These are phyloP conservation scores for Erysimum cheiri DNA, from an alignment of 441 rosid genomes.

Conservation along the genomic window DNA sequence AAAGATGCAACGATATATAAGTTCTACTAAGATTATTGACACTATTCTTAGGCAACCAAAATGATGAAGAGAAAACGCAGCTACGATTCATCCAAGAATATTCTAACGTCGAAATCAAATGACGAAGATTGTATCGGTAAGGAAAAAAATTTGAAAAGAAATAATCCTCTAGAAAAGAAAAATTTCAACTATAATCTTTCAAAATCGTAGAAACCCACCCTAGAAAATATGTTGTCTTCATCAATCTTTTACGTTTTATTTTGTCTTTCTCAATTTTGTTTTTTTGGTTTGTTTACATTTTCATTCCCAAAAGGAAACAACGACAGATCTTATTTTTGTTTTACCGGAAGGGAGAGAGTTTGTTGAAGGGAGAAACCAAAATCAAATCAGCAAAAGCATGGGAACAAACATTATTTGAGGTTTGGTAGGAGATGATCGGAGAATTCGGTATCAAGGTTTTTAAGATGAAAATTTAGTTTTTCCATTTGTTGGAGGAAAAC, in stretches of 20 bases:
- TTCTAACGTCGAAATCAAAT: not conserved
- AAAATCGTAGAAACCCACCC: not conserved
- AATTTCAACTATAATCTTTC: not conserved
- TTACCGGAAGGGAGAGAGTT: not conserved
- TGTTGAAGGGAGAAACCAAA: not conserved
- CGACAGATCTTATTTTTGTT: too few relatives aligned
- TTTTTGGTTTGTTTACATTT: too few relatives aligned
- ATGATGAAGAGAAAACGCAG: too few relatives aligned
- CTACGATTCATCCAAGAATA: not conserved
- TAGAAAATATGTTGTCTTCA: not conserved
- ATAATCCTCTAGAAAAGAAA: not conserved
- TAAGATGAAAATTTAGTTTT: not conserved
- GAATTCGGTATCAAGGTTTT: not conserved
- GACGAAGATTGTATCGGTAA: not conserved
- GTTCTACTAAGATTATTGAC: too few relatives aligned
- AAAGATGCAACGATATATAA: not conserved
- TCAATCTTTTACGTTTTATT: not conserved
- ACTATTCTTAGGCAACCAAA: too few relatives aligned
- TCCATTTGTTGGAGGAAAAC: not conserved
- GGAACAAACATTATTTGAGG: constrained; percentile 11
- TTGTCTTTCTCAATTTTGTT: not conserved
- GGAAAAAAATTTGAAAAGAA: not conserved
- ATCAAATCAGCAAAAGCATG: constrained; percentile 7
- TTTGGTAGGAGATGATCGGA: not conserved
- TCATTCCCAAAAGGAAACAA: too few relatives aligned